Evolutionary conservation across 306 rosid species (phyloP), one percentile per base, ranked within the genome.

Genomic region (Trichosanthes truncata): DNA sequence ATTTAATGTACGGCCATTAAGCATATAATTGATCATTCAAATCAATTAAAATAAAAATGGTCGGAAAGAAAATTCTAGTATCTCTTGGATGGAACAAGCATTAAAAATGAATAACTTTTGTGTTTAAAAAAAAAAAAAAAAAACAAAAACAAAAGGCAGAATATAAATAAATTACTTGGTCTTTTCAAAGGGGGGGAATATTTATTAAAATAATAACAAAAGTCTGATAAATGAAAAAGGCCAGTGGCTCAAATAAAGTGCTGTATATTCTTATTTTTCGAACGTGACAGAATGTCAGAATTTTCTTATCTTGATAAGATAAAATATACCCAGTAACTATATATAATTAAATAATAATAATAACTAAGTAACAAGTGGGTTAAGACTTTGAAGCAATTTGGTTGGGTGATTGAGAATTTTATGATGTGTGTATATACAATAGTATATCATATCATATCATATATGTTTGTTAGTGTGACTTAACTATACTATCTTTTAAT

Each of bases 271-370:
- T 74, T 31, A 51, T 10, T 74, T 74, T 36, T 74, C 25, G 29
- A 57, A 78, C 35, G 48, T 68, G 63, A 31, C 81, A 68, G 83
- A 83, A 79, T 68, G 63, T 21, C 81, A 68, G 83, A 83, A 79
- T 79, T 52, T 83, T 79, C 73, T 74, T 83, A 83, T 79, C 83
- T 79, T 33, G 83, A 83, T 83, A 83, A 83, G 57, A 72, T 83
- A 14, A 78, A 59, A 48, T 78, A 82, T 74, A 20, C 78, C 11
- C 46, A 73, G 57, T 17, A 74, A 74, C 10, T 31, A 73, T 31
- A 74, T 31, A 73, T 31, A 74, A 49, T 74, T 72, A 46, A 72
- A 46, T 45, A 46, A 72, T 72, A 4, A 41, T 12, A 43, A 69
- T 69, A 69, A 69, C 25, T 46, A 46, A 72, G 13, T 29, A 51